A percentile compares a stretch with the other conserved stretches of the same genome.
phyloP scores from a whole-genome alignment of 2,329 filamentous ascomycete species.

The Penicillium aurantiogriseum region DNA sequence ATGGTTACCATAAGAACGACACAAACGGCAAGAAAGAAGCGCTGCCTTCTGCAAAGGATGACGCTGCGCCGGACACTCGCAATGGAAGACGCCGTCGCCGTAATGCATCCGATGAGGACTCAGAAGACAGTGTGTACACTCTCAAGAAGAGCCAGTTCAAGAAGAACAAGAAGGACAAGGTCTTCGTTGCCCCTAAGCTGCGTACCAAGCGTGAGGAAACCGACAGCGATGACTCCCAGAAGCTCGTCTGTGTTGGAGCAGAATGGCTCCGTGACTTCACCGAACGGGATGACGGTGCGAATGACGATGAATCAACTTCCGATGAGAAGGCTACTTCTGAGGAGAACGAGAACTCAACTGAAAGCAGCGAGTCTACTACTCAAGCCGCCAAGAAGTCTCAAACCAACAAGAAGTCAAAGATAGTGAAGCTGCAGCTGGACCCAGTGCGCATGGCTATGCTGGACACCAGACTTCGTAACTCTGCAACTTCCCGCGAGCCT shows the following conservation, averaged over 20 bases:
- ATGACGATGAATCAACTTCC: not conserved
- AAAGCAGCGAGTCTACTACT: not conserved
- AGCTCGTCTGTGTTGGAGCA: constrained; percentile 16
- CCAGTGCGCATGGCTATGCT: not conserved
- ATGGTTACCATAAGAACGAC: not conserved
- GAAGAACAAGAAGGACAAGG: not conserved
- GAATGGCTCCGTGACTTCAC: not conserved
- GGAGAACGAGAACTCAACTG: not conserved
- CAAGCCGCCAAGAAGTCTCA: not conserved
- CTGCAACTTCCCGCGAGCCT: not conserved
- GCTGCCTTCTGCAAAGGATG: not conserved
- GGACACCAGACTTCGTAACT: not conserved
- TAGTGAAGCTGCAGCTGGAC: not conserved
- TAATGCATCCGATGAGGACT: not conserved
- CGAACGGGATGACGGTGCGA: not conserved
- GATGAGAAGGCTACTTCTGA: not conserved
- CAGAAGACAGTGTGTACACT: not conserved
- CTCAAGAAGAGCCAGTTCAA: not conserved
- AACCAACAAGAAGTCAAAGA: not conserved
- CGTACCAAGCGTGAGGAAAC: not conserved
- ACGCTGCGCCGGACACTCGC: not conserved
- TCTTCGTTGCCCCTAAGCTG: not conserved
- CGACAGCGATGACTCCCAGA: not conserved
- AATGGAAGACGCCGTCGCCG: not conserved
- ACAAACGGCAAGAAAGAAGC: not conserved